A percentile compares a stretch with the other conserved stretches of the same genome.
phyloP scores from a whole-genome alignment of 257 asterid genomes.

The Fraxinus quadrangulata region DNA sequence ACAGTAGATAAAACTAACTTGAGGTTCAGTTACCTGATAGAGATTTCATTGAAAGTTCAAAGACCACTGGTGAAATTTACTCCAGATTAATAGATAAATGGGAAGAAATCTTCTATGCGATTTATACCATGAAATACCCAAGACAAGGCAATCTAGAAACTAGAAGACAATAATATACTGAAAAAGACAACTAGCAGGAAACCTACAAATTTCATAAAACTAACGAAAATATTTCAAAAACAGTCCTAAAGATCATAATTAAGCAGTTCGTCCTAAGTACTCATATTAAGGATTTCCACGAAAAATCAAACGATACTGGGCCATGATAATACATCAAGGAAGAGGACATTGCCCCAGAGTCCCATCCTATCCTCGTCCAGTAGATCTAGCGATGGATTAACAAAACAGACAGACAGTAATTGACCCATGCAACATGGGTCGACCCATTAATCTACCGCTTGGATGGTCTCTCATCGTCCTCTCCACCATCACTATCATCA shows the following conservation, averaged over 20 bases:
- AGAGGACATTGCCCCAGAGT: not conserved
- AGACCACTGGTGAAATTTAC: too few species aligned
- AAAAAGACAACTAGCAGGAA: not conserved
- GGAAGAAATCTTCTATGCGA: too few species aligned
- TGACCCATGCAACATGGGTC: slow-evolving; percentile 9
- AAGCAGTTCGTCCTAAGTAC: not conserved
- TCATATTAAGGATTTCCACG: not conserved
- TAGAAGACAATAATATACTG: too few species aligned
- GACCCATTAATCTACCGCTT: slow-evolving; percentile 50
- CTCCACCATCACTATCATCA: slow-evolving; percentile 64
- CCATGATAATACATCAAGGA: slow-evolving; percentile 38
- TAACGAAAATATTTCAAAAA: not conserved
- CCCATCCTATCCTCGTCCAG: slow-evolving; percentile 18
- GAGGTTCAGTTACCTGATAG: too few species aligned
- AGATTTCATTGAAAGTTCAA: too few species aligned
- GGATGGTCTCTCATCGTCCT: slow-evolving; percentile 77
- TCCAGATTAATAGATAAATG: too few species aligned
- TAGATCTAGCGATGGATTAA: slow-evolving; percentile 20
- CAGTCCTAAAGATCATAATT: not conserved
- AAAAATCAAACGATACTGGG: slow-evolving; percentile 26
- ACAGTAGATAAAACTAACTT: too few species aligned
- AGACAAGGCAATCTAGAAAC: not conserved
- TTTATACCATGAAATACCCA: not conserved
- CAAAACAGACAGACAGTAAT: not conserved
- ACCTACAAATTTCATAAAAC: not conserved